These are phyloP conservation scores for Alloteropsis semialata DNA, from an alignment of 176 grass and related monocot genomes.

Conservation along the genomic window DNA sequence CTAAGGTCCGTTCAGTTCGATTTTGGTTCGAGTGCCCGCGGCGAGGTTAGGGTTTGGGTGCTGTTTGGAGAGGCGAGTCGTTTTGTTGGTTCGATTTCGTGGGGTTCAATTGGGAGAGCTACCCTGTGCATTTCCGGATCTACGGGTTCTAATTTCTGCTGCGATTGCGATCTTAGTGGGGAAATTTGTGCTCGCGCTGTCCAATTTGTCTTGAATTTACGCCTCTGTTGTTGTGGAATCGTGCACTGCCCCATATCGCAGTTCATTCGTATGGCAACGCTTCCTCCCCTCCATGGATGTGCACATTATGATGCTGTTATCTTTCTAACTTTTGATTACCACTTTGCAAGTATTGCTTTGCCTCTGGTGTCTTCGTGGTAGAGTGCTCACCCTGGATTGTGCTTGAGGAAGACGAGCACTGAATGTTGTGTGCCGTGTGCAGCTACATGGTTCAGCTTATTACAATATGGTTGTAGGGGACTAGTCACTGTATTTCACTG, in stretches of 20 bases:
- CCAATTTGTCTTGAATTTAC: not conserved
- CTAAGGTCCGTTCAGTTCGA: not conserved
- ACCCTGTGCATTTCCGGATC: not conserved
- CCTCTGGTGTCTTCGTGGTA: not conserved
- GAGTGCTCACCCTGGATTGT: not conserved
- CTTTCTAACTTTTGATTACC: not conserved
- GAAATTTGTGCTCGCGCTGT: not conserved
- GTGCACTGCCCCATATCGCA: not conserved
- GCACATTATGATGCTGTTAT: not conserved
- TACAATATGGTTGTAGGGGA: conserved; percentile 6
- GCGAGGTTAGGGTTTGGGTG: not conserved
- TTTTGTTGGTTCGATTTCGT: not conserved
- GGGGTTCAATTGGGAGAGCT: not conserved
- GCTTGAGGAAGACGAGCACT: conserved; percentile 6
- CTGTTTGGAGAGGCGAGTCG: not conserved
- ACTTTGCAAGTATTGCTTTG: not conserved
- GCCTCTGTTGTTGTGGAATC: not conserved
- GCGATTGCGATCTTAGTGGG: not conserved
- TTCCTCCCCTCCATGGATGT: not conserved
- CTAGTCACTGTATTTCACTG: not conserved
- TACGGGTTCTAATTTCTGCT: not conserved
- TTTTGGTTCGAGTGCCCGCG: not conserved
- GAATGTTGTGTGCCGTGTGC: not conserved
- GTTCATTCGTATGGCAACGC: not conserved
- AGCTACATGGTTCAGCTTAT: not conserved